Conservation (phyloP, 148 eudicot genomes). For the Cornus kousa region DNA sequence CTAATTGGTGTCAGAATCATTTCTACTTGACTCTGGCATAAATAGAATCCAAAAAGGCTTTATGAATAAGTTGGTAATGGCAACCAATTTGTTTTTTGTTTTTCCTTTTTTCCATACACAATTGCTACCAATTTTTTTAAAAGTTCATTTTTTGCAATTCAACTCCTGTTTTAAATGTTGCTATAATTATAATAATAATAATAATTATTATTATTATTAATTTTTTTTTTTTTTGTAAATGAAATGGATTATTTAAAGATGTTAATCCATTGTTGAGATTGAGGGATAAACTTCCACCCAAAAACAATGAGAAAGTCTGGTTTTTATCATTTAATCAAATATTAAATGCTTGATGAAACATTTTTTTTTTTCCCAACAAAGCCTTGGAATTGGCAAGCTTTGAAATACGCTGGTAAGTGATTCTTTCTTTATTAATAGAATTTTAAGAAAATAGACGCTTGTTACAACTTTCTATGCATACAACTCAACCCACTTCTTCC, state of each 20-base stretch:
- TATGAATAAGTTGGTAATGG: slow-evolving; percentile 9
- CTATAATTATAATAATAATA: no score
- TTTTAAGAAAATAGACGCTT: neutral
- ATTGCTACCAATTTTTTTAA: neutral
- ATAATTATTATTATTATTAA: no score
- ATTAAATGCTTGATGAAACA: neutral
- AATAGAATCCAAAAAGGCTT: neutral
- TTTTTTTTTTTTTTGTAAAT: neutral
- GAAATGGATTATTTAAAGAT: neutral
- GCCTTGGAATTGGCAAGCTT: no score
- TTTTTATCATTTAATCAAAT: neutral
- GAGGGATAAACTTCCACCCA: neutral
- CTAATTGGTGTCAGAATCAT: no score
- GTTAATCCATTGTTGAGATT: neutral
- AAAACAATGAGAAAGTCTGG: neutral
- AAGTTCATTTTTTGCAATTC: neutral
- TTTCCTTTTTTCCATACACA: no score
- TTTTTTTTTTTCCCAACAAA: no score
- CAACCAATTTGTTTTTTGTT: neutral
- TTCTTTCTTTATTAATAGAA: neutral
- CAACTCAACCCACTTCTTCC: no score
- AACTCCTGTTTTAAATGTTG: slow-evolving; percentile 11
- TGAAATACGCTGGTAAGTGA: neutral
- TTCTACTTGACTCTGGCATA: no score
- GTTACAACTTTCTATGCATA: no score